Evolutionary conservation across 169 alveolate species (phyloP), one percentile per base, ranked within the genome.

Genomic region (Amoebophrya sp.): DNA sequence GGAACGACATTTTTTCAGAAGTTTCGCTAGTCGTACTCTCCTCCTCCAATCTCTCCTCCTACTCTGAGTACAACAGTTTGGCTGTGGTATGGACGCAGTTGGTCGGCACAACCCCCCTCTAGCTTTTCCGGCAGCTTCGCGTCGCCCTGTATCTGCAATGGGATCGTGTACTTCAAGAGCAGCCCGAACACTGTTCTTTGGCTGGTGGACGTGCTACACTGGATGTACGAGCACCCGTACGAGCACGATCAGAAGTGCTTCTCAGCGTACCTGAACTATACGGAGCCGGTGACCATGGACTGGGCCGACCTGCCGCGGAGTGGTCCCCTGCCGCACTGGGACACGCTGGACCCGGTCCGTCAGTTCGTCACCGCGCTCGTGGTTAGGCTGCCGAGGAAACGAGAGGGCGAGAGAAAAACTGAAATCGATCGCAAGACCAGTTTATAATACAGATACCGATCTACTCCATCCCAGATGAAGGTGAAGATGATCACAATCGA

Each of bases 211-310:
- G 40, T 70, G 29, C 45, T 70, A 20, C 40, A 38, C 45, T 70
- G 89, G 89, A 70, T 70, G 89, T 70, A 70, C 42, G 89, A 70
- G 41, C 89, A 70, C 42, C 89, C 89, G 41, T 70, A 70, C 42
- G 89, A 70, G 42, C 89, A 70, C 89, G 89, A 70, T 41, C 89
- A 70, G n/a, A 70, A 70, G 89, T 29, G 45, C 42, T 29, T 70
- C 45, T 70, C 89, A 39, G 89, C 89, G 2, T 70, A 34, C 42
- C 40, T 70, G 40, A 29, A 70, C 42, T 39, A 34, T 20, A 70
- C 89, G 45, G 45, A 34, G 45, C 89, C 89, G 45, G 42, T 70
- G 23, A 39, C 45, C 26, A 29, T 29, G 45, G 23, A n/a, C 20
- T 70, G 40, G 45, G 26, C 2, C 29, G 41, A 70, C 26, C 45